Conservation (phyloP, 2,329 filamentous ascomycete genomes). For the Paecilomyces sp. region DNA sequence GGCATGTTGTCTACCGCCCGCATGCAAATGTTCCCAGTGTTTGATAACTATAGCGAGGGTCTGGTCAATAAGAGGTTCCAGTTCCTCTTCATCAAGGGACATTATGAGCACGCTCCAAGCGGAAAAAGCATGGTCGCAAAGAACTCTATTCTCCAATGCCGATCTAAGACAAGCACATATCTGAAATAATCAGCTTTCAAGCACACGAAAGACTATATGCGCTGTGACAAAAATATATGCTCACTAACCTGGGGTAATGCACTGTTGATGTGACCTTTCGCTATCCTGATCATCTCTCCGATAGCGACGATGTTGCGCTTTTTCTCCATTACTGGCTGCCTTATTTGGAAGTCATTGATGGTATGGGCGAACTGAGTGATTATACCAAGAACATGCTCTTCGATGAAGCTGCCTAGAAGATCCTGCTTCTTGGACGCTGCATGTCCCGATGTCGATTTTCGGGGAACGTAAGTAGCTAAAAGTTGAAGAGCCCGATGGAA, state of each 20-base stretch:
- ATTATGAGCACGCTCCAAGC: slow-evolving; percentile 78
- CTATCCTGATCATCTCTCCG: slow-evolving; percentile 76
- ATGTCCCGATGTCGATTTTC: slow-evolving; percentile 39
- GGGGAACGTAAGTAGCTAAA: slow-evolving; percentile 45
- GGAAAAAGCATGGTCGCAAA: slow-evolving; percentile 72
- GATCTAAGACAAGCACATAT: slow-evolving; percentile 90
- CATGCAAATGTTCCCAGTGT: slow-evolving; percentile 66
- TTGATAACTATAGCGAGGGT: slow-evolving; percentile 81
- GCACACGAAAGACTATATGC: background rate
- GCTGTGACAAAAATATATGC: background rate
- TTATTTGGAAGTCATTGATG: slow-evolving; percentile 61
- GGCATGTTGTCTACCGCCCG: slow-evolving; percentile 52
- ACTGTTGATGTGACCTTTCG: slow-evolving; percentile 64
- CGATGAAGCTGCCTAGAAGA: slow-evolving; percentile 66
- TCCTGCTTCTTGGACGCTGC: slow-evolving; percentile 45
- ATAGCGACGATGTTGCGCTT: slow-evolving; percentile 73
- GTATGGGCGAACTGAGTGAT: slow-evolving; percentile 73
- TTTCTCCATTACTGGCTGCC: slow-evolving; percentile 60
- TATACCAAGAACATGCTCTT: slow-evolving; percentile 76
- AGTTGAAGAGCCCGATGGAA: slow-evolving; percentile 46
- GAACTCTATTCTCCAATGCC: slow-evolving; percentile 64
- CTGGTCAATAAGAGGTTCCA: slow-evolving; percentile 74
- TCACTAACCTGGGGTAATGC: slow-evolving; percentile 72
- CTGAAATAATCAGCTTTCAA: slow-evolving; percentile 35
- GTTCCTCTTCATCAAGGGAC: slow-evolving; percentile 68